Percentiles rank a stretch among this genome's conserved stretches.
Conservation (phyloP, 140 eudicot genomes). For the Ambrosia hybrid region DNA sequence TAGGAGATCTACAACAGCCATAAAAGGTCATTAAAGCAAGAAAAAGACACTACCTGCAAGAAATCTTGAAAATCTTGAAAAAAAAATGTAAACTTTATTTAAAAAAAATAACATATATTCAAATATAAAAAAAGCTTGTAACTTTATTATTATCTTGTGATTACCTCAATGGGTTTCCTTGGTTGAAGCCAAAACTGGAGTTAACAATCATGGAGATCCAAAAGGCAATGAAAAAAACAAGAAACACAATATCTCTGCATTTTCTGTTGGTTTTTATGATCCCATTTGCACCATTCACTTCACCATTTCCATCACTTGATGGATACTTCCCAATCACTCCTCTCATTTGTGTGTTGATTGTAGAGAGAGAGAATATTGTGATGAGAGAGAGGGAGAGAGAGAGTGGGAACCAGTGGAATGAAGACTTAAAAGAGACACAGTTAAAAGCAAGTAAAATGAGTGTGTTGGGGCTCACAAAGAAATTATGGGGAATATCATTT, state of each 20-base stretch:
- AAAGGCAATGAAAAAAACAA: conserved; percentile 80
- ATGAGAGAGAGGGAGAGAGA: conserved; percentile 31
- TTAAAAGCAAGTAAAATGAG: conserved; percentile 34
- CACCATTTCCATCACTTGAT: conserved; percentile 73
- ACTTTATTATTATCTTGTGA: conserved; percentile 5
- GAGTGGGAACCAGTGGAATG: conserved; percentile 25
- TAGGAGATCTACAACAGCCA: conserved; percentile 8
- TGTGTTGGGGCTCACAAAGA: conserved; percentile 31
- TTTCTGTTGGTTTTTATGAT: conserved; percentile 80
- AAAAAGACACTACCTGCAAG: conserved; percentile 21
- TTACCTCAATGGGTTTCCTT: conserved; percentile 94
- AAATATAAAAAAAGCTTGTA: conserved; percentile 24
- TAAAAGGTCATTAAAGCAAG: conserved; percentile 19
- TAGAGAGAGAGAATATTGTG: conserved; percentile 18
- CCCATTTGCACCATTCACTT: conserved; percentile 52
- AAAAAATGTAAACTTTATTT: conserved; percentile 15
- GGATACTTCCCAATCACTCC: conserved; percentile 83
- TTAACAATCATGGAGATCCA: conserved; percentile 99
- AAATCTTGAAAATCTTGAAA: conserved; percentile 28
- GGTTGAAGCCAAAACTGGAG: conserved; percentile 91
- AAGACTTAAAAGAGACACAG: conserved; percentile 20
- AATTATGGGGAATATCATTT: conserved; percentile 37
- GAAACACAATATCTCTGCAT: conserved; percentile 92
- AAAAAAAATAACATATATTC: conserved; percentile 17
- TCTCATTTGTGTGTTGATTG: conserved; percentile 54